Evolutionary conservation across 75 land plant species (phyloP).

Genomic region (Cunninghamia lanceolata): DNA sequence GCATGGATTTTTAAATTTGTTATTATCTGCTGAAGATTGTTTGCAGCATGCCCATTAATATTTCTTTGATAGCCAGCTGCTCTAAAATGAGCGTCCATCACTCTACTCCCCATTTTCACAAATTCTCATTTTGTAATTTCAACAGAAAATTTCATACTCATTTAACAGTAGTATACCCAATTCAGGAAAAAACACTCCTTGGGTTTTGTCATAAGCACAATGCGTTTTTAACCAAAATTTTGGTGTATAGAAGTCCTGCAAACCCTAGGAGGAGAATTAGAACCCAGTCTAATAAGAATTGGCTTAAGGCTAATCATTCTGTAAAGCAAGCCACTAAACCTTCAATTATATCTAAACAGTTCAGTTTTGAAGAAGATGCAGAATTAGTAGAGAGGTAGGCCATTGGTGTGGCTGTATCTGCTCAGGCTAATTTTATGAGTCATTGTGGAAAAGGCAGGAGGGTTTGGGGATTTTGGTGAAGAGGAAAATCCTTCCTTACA

Average conservation of each 20-base stretch:
- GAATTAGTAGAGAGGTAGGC: conserved; percentile 41
- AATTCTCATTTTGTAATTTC: not conserved
- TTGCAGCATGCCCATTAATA: not conserved
- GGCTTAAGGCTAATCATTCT: conserved; percentile 36
- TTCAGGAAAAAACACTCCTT: not conserved
- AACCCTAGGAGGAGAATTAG: conserved; percentile 13
- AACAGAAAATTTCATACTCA: not conserved
- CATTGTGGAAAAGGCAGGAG: conserved; percentile 44
- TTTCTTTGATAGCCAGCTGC: not conserved
- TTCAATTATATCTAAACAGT: not conserved
- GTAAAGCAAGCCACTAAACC: conserved; percentile 23
- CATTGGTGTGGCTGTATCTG: conserved; percentile 69
- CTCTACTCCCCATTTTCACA: not conserved
- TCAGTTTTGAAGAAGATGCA: not conserved
- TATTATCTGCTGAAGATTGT: not conserved
- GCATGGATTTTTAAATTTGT: not conserved
- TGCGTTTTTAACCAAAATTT: not conserved
- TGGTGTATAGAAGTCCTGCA: not conserved
- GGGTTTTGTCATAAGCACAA: not conserved
- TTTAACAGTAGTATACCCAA: conserved; percentile 4
- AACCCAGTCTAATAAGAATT: conserved; percentile 29
- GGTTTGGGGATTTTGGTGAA: not conserved
- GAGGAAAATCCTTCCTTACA: not conserved
- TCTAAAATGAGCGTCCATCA: conserved; percentile 2
- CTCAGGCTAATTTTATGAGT: conserved; percentile 98